Evolutionary conservation across 192 early-diverging fungal genomes (phyloP).

Genomic region (Coemansia sp.): DNA sequence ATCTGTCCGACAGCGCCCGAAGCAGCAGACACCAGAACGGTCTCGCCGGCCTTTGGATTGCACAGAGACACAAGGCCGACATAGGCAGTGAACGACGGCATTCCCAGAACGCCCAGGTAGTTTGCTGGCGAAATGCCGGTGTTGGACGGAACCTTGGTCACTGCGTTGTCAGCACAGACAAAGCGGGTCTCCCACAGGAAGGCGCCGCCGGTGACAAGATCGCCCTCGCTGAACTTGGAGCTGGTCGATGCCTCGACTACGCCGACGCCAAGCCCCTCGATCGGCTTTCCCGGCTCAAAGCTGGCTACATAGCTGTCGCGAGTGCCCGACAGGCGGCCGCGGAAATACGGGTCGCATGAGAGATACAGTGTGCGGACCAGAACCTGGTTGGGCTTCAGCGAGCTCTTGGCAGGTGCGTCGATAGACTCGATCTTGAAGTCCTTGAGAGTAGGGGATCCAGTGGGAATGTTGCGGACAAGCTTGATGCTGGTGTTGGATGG

Average conservation of each 20-base stretch:
- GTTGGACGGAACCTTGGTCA: constrained; percentile 17
- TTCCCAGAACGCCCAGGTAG: constrained; percentile 71
- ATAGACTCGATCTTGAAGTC: constrained; percentile 28
- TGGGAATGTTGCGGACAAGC: constrained; percentile 15
- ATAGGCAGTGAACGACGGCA: constrained; percentile 82
- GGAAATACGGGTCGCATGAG: constrained; percentile 15
- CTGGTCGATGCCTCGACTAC: constrained; percentile 65
- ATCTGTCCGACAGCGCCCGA: constrained; percentile 75
- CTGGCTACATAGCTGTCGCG: constrained; percentile 16
- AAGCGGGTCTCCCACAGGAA: constrained; percentile 59
- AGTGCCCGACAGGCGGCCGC: constrained; percentile 9
- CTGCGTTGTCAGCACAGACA: neutral
- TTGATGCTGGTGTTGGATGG: constrained; percentile 15
- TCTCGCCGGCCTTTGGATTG: constrained; percentile 77
- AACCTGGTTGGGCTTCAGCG: constrained; percentile 8
- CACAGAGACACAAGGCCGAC: constrained; percentile 61
- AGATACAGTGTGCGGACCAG: constrained; percentile 16
- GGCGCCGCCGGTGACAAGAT: constrained; percentile 58
- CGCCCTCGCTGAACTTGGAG: constrained; percentile 59
- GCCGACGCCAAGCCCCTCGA: constrained; percentile 61
- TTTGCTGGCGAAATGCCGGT: constrained; percentile 54
- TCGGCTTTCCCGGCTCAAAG: constrained; percentile 43
- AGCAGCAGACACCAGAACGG: constrained; percentile 76
- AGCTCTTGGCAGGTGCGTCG: constrained; percentile 7
- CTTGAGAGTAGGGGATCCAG: constrained; percentile 20